phyloP scores from a whole-genome alignment of 2,329 filamentous ascomycete genomes.

The Rugonectria rugulosa region DNA sequence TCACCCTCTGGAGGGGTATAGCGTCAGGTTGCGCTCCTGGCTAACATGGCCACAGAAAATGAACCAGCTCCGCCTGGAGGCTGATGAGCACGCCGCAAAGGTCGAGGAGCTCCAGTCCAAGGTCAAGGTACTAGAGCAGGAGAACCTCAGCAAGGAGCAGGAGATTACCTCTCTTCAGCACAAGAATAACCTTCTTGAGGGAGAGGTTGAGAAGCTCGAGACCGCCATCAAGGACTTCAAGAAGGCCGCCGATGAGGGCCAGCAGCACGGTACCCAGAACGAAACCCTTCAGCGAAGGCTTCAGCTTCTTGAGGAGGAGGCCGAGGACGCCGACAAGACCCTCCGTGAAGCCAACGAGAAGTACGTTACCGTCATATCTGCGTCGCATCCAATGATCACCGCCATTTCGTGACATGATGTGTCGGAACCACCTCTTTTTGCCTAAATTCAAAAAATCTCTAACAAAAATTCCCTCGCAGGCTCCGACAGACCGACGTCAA shows the following conservation, averaged over 20 bases:
- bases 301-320: conserved; percentile 97
- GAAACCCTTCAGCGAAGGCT: conserved; percentile 91
- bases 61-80: conserved; percentile 92
- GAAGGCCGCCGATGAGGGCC: conserved; percentile 82
- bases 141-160: conserved; percentile 96
- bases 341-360: conserved; percentile 98
- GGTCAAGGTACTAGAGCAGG: conserved; percentile 91
- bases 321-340: conserved; percentile 94
- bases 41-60: conserved; percentile 73
- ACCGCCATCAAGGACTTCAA: conserved; percentile 84
- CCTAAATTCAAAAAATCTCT: conserved; percentile 18
- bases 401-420: conserved; percentile 29
- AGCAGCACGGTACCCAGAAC: conserved; percentile 84
- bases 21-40: conserved; percentile 20
- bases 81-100: conserved; percentile 82
- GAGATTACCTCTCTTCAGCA: conserved; percentile 96
- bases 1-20: conserved; percentile 42
- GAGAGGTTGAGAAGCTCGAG: conserved; percentile 94
- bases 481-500: conserved; percentile 99
- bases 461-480: conserved; percentile 57
- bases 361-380: conserved; percentile 63
- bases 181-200: conserved; percentile 91
- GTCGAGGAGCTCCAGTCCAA: conserved; percentile 87
- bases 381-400: conserved; percentile 25
- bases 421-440: conserved; percentile 9